phyloP scores from a whole-genome alignment of 1,284 basidiomycete genomes.

The Ustilago bromivora region DNA sequence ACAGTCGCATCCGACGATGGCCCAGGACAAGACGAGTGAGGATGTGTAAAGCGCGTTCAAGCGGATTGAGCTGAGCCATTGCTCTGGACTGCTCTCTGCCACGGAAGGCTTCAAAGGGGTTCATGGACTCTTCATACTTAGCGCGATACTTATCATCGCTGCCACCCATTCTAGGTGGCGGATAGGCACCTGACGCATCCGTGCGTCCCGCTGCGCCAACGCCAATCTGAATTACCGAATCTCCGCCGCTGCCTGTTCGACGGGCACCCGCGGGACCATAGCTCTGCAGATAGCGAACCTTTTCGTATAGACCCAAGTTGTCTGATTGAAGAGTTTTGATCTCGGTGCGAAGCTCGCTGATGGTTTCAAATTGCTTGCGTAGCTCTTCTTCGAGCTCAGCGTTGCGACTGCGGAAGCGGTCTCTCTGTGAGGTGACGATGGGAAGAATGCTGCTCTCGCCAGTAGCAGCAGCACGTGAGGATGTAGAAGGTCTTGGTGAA shows the following conservation, averaged over 20 bases:
- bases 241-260: constrained; percentile 49
- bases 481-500: constrained; percentile 14
- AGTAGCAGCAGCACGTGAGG: constrained; percentile 3
- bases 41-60: constrained; percentile 87
- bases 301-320: constrained; percentile 66
- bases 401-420: constrained; percentile 93
- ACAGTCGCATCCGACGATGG: constrained; percentile 77
- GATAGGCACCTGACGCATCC: constrained; percentile 35
- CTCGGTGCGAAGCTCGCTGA: constrained; percentile 76
- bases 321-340: constrained; percentile 62
- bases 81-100: constrained; percentile 92
- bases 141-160: constrained; percentile 84
- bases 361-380: constrained; percentile 89
- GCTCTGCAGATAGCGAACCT: constrained; percentile 63
- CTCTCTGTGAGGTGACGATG: constrained; percentile 95
- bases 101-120: constrained; percentile 96
- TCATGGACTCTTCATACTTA: constrained; percentile 94
- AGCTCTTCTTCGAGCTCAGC: constrained; percentile 97
- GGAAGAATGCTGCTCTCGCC: constrained; percentile 54
- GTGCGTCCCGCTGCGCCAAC: constrained; percentile 15
- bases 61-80: constrained; percentile 88
- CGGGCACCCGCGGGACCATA: constrained; percentile 31
- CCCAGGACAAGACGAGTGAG: constrained; percentile 87
- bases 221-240: constrained; percentile 33
- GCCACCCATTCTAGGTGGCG: constrained; percentile 8